phyloP scores from a whole-genome alignment of 371 early-diverging fungal genomes.

The Apophysomyces variabilis region DNA sequence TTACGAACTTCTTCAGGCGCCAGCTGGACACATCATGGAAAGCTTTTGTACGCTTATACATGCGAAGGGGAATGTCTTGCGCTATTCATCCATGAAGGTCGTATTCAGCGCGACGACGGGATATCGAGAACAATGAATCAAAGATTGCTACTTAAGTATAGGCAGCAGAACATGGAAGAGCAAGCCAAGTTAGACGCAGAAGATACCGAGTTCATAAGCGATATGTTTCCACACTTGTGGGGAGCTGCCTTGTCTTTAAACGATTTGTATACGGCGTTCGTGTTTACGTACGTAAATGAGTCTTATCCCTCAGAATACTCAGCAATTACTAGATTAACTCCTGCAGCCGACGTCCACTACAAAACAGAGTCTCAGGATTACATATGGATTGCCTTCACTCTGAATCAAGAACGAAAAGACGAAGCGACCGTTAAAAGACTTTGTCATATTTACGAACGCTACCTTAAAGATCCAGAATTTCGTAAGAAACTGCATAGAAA shows the following conservation, averaged over 20 bases:
- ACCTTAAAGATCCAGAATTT: not conserved
- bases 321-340: conserved; percentile 1
- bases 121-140: conserved; percentile 10
- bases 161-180: conserved; percentile 19
- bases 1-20: conserved; percentile 5
- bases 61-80: conserved; percentile 14
- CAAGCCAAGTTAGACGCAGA: conserved; percentile 16
- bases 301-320: not conserved
- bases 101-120: not conserved
- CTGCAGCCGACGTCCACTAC: not conserved
- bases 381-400: not conserved
- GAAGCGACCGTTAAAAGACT: not conserved
- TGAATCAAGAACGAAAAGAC: conserved; percentile 6
- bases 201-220: not conserved
- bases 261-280: conserved; percentile 8
- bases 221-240: not conserved
- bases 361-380: conserved; percentile 9
- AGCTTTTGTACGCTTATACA: conserved; percentile 9
- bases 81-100: not conserved
- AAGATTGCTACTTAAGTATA: conserved; percentile 11
- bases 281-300: conserved; percentile 4
- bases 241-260: not conserved
- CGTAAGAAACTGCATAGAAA: not conserved
- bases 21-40: conserved; percentile 13
- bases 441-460: not conserved